Base-by-base conservation (phyloP, 2,329 filamentous ascomycete species). In the Hypomyces perniciosus region DNA sequence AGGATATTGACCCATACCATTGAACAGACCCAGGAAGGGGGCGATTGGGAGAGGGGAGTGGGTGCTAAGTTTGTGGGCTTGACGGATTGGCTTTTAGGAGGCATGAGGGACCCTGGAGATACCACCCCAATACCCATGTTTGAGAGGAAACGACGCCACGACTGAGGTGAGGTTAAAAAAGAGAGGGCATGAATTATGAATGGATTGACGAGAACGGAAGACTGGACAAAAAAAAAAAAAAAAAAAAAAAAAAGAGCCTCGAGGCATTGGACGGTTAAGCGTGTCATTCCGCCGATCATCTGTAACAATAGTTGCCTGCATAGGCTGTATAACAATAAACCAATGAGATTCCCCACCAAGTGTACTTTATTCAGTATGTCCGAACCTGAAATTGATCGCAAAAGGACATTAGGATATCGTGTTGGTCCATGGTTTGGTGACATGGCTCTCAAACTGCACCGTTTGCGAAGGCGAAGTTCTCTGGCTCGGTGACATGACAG, bases 81-180 rank as follows among this genome's bases (percentile, higher is more conserved):
- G 57, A 96, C 93, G 12, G 93, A 99, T 66, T 97, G 93, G 92
- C 71, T 99, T 56, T 75, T 97, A 37, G 90, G 91, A 2, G 86
- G 86, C 46, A 85, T 91, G 58, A 64, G 59, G 40, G 59, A 65
- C 44, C 65, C 68, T 5, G 54, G 57, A 6, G 64, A 64, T 34
- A 61, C 20, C 20, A 20, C 59, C 30, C 66, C 64, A 30, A 59
- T 68, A 56, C 68, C 68, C 20, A 64, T 64, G 62, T 71, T 69
- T 59, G 63, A 67, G 50, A 59, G 60, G 49, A 62, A 58, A 53
- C 58, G 57, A 47, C 49, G 53, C 2, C 52, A 53, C 26, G 54
- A 54, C 20, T 42, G 33, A 35, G 33, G 33, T 12, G 33, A 35
- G 20, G 20, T 20, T 20, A 20, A 20, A 35, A 8, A 35, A 35